phyloP scores from a whole-genome alignment of 306 rosid species.

The Lotus japonicus region DNA sequence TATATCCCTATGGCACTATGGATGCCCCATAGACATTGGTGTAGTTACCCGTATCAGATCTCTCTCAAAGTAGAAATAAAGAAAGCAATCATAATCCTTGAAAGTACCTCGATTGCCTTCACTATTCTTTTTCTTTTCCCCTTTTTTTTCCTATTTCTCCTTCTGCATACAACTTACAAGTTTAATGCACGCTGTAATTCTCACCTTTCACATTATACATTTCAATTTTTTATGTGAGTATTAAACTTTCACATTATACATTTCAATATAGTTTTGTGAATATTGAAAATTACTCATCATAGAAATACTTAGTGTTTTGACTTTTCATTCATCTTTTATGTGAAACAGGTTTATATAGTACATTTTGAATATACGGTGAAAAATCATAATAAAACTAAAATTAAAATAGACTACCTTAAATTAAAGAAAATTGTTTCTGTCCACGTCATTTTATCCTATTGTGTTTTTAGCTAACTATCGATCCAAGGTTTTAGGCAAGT shows the following conservation, averaged over 20 bases:
- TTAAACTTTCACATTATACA: no score
- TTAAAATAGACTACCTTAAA: no score
- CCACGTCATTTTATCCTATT: no score
- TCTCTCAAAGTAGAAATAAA: slow-evolving; percentile 32
- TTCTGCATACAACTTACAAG: neutral
- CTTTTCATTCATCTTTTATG: neutral
- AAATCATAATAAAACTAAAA: no score
- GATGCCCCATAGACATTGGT: slow-evolving; percentile 3
- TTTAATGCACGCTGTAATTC: slow-evolving; percentile 25
- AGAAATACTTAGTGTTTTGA: neutral
- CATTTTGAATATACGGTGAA: no score
- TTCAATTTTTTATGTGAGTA: neutral
- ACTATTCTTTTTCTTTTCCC: slow-evolving; percentile 22
- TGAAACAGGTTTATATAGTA: neutral
- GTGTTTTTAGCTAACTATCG: neutral
- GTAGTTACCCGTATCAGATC: slow-evolving; percentile 1
- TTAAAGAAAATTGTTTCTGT: no score
- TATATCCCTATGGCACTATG: slow-evolving; percentile 8
- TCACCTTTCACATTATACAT: slow-evolving; percentile 5
- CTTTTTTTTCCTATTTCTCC: slow-evolving; percentile 14
- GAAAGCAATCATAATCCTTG: slow-evolving; percentile 38
- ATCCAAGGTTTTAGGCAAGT: neutral
- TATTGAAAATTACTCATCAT: neutral
- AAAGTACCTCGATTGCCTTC: slow-evolving; percentile 35
- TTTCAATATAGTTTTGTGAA: neutral